Conservation (phyloP, 352 stramenopile genomes). For the Pythium pectinolyticum region DNA sequence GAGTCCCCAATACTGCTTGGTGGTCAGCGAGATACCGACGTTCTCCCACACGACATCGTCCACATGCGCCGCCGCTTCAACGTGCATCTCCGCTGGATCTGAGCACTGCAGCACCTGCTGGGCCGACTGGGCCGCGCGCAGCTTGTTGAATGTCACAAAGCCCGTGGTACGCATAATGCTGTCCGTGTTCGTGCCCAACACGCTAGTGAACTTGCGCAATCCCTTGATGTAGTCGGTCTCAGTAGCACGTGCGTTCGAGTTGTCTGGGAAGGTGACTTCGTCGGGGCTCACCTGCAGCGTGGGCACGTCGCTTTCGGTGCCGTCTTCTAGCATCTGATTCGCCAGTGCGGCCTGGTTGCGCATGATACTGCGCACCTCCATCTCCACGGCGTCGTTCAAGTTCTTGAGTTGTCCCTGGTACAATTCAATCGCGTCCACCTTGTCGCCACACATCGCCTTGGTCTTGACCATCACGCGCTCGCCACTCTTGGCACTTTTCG, state of each 20-base stretch:
- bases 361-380: conserved; percentile 68
- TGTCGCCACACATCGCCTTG: conserved; percentile 37
- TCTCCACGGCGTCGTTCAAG: conserved; percentile 74
- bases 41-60: conserved; percentile 82
- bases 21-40: conserved; percentile 73
- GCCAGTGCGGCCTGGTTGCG: conserved; percentile 63
- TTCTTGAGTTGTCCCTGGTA: conserved; percentile 66
- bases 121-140: conserved; percentile 70
- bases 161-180: conserved; percentile 71
- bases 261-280: conserved; percentile 15
- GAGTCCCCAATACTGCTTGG: conserved; percentile 67
- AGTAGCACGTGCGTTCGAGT: conserved; percentile 18
- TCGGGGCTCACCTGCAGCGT: conserved; percentile 31
- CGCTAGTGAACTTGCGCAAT: conserved; percentile 34
- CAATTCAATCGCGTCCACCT: conserved; percentile 75
- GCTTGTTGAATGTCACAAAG: conserved; percentile 81
- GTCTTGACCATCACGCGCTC: conserved; percentile 54
- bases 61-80: conserved; percentile 62
- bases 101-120: conserved; percentile 79
- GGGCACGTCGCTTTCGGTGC: conserved; percentile 22
- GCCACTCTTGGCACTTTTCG: conserved; percentile 55
- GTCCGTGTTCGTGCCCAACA: conserved; percentile 33
- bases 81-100: conserved; percentile 67
- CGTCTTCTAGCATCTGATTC: conserved; percentile 41
- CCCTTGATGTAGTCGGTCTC: conserved; percentile 63